These are phyloP conservation scores for Amoebophrya sp. DNA, from an alignment of 169 alveolate genomes.

Conservation along the genomic window DNA sequence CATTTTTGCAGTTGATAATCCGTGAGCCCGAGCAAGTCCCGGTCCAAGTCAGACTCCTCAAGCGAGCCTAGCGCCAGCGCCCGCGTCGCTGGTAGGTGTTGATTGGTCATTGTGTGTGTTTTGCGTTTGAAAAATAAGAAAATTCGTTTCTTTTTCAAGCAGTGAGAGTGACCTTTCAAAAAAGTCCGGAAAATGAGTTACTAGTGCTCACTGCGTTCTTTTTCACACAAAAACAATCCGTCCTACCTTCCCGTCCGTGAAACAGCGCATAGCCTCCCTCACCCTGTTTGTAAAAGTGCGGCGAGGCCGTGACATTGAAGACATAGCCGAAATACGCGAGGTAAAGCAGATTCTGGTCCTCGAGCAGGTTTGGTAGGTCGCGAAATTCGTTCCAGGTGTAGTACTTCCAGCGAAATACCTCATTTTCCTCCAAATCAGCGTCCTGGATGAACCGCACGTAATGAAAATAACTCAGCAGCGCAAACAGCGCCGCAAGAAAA, in stretches of 20 bases:
- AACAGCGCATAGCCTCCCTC: background rate
- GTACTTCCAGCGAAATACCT: background rate
- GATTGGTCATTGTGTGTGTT: background rate
- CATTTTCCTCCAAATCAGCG: background rate
- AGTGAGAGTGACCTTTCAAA: too few species aligned
- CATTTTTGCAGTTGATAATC: too few species aligned
- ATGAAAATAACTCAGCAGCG: background rate
- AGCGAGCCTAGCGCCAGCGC: background rate
- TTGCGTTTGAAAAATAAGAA: too few species aligned
- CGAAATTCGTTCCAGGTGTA: background rate
- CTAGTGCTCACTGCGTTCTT: too few species aligned
- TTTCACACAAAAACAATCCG: too few species aligned
- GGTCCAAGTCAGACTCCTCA: too few species aligned
- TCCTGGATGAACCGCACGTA: conserved; percentile 11
- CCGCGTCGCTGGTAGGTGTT: background rate
- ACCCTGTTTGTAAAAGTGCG: background rate
- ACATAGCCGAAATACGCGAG: background rate
- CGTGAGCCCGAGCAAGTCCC: too few species aligned
- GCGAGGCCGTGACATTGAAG: background rate
- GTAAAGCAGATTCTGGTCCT: background rate
- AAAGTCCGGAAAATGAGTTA: too few species aligned
- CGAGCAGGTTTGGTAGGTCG: background rate
- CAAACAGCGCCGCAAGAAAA: background rate
- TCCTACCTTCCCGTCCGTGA: background rate
- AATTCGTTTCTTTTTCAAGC: too few species aligned